These are phyloP conservation scores for Verbena officinalis DNA, from an alignment of 257 asterid genomes.

Conservation along the genomic window DNA sequence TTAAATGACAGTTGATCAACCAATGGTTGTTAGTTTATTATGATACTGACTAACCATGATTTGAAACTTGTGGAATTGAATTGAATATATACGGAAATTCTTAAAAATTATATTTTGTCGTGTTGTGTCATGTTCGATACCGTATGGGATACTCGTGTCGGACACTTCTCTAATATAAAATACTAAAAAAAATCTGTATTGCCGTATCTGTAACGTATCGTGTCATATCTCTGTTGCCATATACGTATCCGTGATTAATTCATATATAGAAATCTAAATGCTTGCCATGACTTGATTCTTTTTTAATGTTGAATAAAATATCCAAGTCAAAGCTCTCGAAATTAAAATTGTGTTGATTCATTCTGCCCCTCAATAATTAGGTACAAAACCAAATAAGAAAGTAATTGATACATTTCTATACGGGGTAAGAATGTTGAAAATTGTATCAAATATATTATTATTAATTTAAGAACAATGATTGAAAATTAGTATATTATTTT, in stretches of 20 bases:
- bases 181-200: too few species aligned
- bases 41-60: background rate
- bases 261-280: slow-evolving; percentile 18
- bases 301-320: background rate
- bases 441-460: background rate
- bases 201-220: too few species aligned
- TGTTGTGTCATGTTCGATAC: too few species aligned
- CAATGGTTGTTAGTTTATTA: background rate
- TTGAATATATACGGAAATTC: too few species aligned
- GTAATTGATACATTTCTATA: background rate
- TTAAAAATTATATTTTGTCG: too few species aligned
- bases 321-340: slow-evolving; percentile 23
- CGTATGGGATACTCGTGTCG: too few species aligned
- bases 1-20: background rate
- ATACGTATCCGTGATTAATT: too few species aligned
- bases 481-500: too few species aligned
- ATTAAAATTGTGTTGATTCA: background rate
- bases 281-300: slow-evolving; percentile 9
- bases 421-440: background rate
- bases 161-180: too few species aligned
- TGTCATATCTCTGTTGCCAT: too few species aligned
- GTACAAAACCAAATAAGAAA: slow-evolving; percentile 25
- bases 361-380: slow-evolving; percentile 30
- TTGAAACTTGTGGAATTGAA: background rate
- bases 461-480: too few species aligned